Evolutionary conservation across 176 grass and related monocot genomes (phyloP).

Genomic region (Hordeum marinum): DNA sequence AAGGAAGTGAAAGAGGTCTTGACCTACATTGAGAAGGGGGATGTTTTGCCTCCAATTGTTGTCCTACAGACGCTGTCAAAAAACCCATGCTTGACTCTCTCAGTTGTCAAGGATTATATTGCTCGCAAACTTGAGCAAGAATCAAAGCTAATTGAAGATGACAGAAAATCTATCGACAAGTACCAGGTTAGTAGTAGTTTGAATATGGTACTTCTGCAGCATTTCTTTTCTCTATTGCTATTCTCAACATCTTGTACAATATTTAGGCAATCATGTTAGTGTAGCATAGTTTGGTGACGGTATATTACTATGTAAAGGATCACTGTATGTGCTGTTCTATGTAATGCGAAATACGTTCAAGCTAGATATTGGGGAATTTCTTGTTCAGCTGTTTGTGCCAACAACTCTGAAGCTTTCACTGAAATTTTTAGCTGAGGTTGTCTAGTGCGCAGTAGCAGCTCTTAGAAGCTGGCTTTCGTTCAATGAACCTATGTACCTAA

Average conservation of each 20-base stretch:
- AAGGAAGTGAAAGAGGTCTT: conserved; percentile 98
- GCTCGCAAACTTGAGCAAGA: conserved; percentile 92
- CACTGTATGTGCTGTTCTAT: neutral
- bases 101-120: conserved; percentile 96
- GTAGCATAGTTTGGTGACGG: conserved; percentile 7
- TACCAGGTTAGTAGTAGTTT: conserved; percentile 69
- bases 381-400: neutral
- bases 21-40: conserved; percentile 81
- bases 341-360: neutral
- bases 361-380: neutral
- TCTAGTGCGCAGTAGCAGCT: neutral
- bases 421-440: neutral
- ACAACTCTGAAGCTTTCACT: neutral
- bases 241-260: neutral
- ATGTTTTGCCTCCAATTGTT: conserved; percentile 91
- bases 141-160: conserved; percentile 92
- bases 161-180: conserved; percentile 81
- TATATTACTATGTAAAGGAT: neutral
- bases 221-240: neutral
- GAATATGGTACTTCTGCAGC: neutral
- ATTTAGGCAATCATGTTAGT: neutral
- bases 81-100: conserved; percentile 80
- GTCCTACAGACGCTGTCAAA: conserved; percentile 81
- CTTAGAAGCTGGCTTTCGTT: neutral
- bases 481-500: neutral